Base-by-base conservation (phyloP, 2,329 filamentous ascomycete species). In the Aspergillaceae sp. region DNA sequence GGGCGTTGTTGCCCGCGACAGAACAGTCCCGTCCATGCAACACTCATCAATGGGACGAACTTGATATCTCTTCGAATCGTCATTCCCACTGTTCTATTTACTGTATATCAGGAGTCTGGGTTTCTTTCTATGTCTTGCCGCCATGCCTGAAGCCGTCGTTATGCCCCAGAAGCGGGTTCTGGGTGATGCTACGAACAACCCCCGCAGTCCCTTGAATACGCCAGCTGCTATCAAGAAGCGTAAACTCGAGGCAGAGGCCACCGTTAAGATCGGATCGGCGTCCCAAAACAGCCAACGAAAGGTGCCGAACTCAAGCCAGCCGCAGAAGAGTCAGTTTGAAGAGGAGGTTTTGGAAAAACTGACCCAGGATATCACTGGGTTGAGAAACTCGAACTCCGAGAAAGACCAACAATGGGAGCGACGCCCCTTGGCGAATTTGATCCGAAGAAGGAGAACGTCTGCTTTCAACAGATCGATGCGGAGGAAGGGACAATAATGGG, bases 321-420 rank as follows among this genome's bases (percentile, higher is more conserved):
- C 64, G 7, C 87, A 90, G 66, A 96, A 94, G 72, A 95, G 89
- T 64, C 79, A 85, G 46, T 98, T 98, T 64, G 92, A 97, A 68
- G 84, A 86, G 48, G 89, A 96, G 63, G 87, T 95, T 2, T 76
- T 98, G 51, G 91, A 96, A 75, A 95, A 94, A 73, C 79, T 98
- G 68, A 92, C 88, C 51, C 91, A 97, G 68, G 89, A 96, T 62
- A 90, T 97, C 51, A 84, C 80, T 27, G 86, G 84, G 19, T 74
- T 94, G 55, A 95, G 90, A 73, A 77, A 87, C 59, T 87, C 78
- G 67, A 97, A 94, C 67, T 77, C 86, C 2, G 92, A 98, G 63
- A 94, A 84, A 65, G 91, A 97, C 64, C 92, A 98, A 67, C 78
- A 87, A 62, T 98, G 92, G 94, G 83, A 84, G 41, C 73, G 84